A percentile compares a stretch with the other conserved stretches of the same genome.
Conservation (phyloP, 257 asterid species). For the Marsdenia floribunda region DNA sequence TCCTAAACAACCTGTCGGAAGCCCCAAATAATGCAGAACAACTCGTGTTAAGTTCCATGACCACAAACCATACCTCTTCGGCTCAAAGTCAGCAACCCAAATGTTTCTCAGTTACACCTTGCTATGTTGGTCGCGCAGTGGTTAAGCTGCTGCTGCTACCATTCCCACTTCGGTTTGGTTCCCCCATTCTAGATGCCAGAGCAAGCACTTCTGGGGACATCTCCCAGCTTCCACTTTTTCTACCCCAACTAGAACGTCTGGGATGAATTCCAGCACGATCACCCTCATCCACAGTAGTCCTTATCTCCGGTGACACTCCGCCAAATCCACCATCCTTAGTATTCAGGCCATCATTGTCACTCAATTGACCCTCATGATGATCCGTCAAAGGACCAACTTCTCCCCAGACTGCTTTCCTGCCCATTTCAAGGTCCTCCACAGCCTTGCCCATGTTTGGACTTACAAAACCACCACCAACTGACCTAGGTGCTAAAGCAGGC, state of each 20-base stretch:
- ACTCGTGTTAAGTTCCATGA: conserved; percentile 22
- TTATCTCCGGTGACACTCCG: conserved; percentile 68
- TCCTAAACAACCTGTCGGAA: conserved; percentile 24
- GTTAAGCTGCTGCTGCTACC: conserved; percentile 33
- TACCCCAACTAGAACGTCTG: conserved; percentile 88
- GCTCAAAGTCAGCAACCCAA: conserved; percentile 8
- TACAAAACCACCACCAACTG: conserved; percentile 67
- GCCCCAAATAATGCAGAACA: conserved; percentile 24
- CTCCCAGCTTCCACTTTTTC: conserved; percentile 97
- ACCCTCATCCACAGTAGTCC: conserved; percentile 75
- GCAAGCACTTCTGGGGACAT: conserved; percentile 98
- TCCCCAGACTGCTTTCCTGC: conserved; percentile 92
- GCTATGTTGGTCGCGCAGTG: conserved; percentile 30
- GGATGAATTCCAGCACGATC: conserved; percentile 82
- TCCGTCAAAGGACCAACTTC: conserved; percentile 58
- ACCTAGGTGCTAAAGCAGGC: conserved; percentile 41
- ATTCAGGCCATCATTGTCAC: conserved; percentile 52
- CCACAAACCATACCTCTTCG: conserved; percentile 24
- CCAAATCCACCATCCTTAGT: conserved; percentile 46
- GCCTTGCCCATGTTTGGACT: conserved; percentile 90
- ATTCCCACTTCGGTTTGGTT: conserved; percentile 42
- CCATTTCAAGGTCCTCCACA: conserved; percentile 80
- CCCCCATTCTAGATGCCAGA: conserved; percentile 80
- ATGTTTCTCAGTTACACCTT: conserved; percentile 18
- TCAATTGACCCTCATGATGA: conserved; percentile 54